phyloP scores from a whole-genome alignment of 169 alveolate genomes.

The Eimeria zaria region DNA sequence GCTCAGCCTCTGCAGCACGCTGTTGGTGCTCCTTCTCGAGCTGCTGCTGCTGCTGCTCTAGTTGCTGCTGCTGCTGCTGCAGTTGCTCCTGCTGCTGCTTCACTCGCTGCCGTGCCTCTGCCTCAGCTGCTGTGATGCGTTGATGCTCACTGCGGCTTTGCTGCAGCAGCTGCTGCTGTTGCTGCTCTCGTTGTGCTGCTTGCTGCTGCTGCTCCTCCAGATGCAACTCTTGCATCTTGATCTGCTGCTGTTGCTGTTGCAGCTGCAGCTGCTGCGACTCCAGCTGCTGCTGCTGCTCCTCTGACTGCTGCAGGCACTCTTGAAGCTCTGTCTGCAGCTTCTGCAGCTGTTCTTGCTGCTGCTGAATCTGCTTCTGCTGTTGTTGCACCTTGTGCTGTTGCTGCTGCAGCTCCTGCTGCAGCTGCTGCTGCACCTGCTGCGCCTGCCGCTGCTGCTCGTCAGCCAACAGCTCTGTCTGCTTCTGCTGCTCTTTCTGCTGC shows the following conservation, averaged over 20 bases:
- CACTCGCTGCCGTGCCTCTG: conserved; percentile 55
- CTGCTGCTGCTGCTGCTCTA: conserved; percentile 37
- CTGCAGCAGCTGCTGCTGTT: conserved; percentile 42
- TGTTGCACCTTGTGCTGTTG: conserved; percentile 22
- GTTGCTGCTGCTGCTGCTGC: neutral
- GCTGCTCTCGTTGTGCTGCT: neutral
- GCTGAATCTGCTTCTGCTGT: conserved; percentile 32
- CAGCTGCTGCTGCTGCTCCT: conserved; percentile 58
- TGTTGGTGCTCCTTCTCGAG: neutral
- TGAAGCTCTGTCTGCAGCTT: conserved; percentile 22
- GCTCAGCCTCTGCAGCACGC: conserved; percentile 53
- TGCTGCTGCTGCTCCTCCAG: conserved; percentile 41
- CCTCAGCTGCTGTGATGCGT: conserved; percentile 36
- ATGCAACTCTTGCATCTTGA: conserved; percentile 47
- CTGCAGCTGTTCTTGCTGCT: conserved; percentile 53
- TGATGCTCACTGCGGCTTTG: conserved; percentile 45
- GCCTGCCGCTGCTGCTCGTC: conserved; percentile 50
- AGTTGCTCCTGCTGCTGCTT: conserved; percentile 24
- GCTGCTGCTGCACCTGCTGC: conserved; percentile 53
- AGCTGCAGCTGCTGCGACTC: conserved; percentile 8
- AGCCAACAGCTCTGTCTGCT: conserved; percentile 23
- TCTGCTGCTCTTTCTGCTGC: conserved; percentile 40
- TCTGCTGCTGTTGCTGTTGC: conserved; percentile 35
- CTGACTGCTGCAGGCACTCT: neutral
- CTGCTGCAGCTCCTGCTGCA: conserved; percentile 60